A percentile compares a stretch with the other conserved stretches of the same genome.
These are phyloP conservation scores for Boletus edulis DNA, from an alignment of 768 basidiomycete genomes.

Conservation along the genomic window DNA sequence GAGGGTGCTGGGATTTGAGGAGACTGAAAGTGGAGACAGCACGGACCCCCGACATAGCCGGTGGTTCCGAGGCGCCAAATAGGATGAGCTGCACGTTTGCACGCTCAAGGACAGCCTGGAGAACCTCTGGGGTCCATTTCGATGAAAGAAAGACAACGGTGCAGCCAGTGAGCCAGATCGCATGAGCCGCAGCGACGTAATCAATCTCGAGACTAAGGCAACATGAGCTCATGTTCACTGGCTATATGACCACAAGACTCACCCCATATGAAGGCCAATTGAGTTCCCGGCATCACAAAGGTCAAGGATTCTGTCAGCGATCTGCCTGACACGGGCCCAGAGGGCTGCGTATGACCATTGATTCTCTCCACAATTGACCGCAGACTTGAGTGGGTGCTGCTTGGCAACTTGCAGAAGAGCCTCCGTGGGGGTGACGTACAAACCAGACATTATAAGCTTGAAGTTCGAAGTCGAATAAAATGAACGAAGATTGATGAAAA, in stretches of 20 bases:
- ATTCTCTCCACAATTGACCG: conserved; percentile 18
- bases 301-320: conserved; percentile 19
- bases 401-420: conserved; percentile 30
- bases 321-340: conserved; percentile 29
- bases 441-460: conserved; percentile 11
- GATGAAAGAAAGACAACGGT: conserved; percentile 29
- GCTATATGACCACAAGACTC: background rate
- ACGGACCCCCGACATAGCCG: conserved; percentile 4
- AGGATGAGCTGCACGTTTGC: conserved; percentile 22
- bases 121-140: conserved; percentile 30
- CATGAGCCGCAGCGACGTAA: conserved; percentile 30
- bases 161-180: conserved; percentile 27
- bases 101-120: conserved; percentile 22
- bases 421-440: conserved; percentile 27
- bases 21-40: conserved; percentile 20
- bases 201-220: conserved; percentile 27
- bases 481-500: background rate
- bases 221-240: background rate
- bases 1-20: conserved; percentile 4
- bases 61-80: conserved; percentile 18
- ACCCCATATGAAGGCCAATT: conserved; percentile 30
- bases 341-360: conserved; percentile 32
- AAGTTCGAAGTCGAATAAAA: background rate
- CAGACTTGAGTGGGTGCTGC: conserved; percentile 22
- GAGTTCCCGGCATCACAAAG: conserved; percentile 15